Evolutionary conservation across 257 asterid species (phyloP), one percentile per base, ranked within the genome.

Genomic region (Forsythia viridissima): DNA sequence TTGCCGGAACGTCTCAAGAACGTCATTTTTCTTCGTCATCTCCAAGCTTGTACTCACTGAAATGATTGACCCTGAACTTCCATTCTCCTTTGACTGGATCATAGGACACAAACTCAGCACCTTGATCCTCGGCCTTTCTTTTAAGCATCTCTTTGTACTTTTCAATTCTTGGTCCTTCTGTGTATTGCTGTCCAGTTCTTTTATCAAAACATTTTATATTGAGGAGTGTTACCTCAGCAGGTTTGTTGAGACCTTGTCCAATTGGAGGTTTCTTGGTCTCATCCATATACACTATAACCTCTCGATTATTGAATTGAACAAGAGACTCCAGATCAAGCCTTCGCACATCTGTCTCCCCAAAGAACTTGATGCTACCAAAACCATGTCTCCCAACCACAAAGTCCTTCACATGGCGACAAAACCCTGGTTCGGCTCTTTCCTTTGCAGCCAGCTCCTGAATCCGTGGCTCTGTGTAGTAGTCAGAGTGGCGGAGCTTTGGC

Each of bases 401-500:
- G 70, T 92, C 93, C 86, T 86, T 90, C 80, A 93, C 96, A 6
- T 80, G 90, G 77, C 87, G 78, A 84, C 93, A 91, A 30, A 81
- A 91, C 39, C 95, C 96, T 2, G 96, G 92, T 69, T 90, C 90
- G 2, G 89, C 89, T 86, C 91, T 85, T 85, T 93, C 99, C 90
- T 87, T 93, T 13, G 96, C 93, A 10, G 99, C 99, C 68, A 96
- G 83, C 83, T 96, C 99, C 82, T 91, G 97, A 75, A 96, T 85
- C 76, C 93, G 86, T 72, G 98, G 99, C 87, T 92, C 94, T 0
- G 98, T 93, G 70, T 87, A 96, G 66, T 92, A 92, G 70, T 96
- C 98, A 0, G 97, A 83, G 87, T 92, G 97, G 36, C 96, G 94
- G 43, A 96, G 94, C 86, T 92, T 93, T 51, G 99, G 99, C 99